Evolutionary conservation across 2,329 filamentous ascomycete species (phyloP), one percentile per base, ranked within the genome.

Genomic region (Pseudogymnoascus sp.): DNA sequence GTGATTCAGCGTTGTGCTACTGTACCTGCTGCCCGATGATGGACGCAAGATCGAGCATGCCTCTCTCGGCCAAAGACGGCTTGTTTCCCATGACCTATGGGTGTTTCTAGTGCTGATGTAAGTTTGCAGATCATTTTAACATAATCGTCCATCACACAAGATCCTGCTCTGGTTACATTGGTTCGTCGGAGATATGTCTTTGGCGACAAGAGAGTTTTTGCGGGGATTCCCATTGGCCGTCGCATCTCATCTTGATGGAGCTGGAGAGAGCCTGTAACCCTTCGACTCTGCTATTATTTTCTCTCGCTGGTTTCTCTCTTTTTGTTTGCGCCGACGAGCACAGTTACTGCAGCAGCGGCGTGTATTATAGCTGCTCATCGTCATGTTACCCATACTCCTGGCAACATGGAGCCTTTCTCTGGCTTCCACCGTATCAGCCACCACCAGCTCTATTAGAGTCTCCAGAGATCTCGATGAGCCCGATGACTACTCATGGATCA

Each of bases 401-500:
- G 11, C 8, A 28, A 3, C 47, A n/a, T 35, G 33, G 47, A 53
- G 28, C 7, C n/a, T 53, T 53, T 9, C 28, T 35, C 28, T 53
- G 28, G 11, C 15, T 53, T 53, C 47, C 33, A 12, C 6, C 15
- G 28, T 53, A 53, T 53, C 28, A 33, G 47, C 47, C 18, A 8
- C 25, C 15, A 14, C 25, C 47, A 14, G 25, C 47, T 53, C 47
- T 2, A 33, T 53, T 53, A 25, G 25, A 9, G 33, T 53, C 5
- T 5, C 47, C 15, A 53, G 47, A 53, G 28, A 33, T 11, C 47
- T 53, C 2, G 9, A 33, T 33, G 28, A 35, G 11, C 57, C 57
- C 2, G 28, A 41, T 28, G 60, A 57, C n/a, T 61, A 38, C 22
- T 57, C 43, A 2, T 61, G 60, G 60, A 66, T 74, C 35, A 64